A percentile compares a stretch with the other conserved stretches of the same genome.
Evolutionary conservation across 2,329 filamentous ascomycete genomes (phyloP).

Genomic region (Fusarium sp.): DNA sequence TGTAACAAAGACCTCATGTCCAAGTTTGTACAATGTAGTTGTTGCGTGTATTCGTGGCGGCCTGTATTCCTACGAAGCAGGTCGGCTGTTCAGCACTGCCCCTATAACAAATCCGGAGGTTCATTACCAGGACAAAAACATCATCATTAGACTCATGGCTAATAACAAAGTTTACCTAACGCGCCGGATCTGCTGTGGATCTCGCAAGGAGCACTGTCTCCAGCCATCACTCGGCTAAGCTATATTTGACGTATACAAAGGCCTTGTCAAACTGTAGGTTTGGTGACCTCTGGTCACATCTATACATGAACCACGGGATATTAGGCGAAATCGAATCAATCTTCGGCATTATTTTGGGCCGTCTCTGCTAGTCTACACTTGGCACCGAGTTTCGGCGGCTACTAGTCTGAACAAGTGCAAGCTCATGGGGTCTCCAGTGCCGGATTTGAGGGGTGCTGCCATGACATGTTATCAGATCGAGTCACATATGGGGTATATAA

Average conservation of each 20-base stretch:
- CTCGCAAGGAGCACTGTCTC: background rate
- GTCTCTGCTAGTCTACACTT: background rate
- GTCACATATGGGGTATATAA: constrained; percentile 13
- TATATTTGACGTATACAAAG: constrained; percentile 1
- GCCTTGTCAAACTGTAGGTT: background rate
- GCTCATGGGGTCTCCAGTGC: background rate
- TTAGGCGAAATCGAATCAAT: constrained; percentile 1
- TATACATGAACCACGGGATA: background rate
- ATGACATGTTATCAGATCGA: constrained; percentile 16
- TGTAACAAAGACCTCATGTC: background rate
- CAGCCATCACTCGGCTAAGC: constrained; percentile 6
- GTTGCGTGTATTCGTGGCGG: background rate
- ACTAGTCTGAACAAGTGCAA: constrained; percentile 1
- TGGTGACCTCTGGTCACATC: background rate
- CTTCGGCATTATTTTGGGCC: constrained; percentile 6
- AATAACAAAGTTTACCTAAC: constrained; percentile 2
- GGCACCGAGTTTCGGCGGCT: background rate
- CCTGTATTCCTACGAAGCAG: background rate
- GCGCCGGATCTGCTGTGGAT: background rate
- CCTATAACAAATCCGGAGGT: background rate
- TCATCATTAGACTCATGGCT: background rate
- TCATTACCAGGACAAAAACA: background rate
- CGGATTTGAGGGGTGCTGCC: constrained; percentile 14
- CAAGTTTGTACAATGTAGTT: background rate
- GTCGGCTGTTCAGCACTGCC: background rate